These are phyloP conservation scores for Phytophthora fragariae DNA, from an alignment of 352 stramenopile species.

Conservation along the genomic window DNA sequence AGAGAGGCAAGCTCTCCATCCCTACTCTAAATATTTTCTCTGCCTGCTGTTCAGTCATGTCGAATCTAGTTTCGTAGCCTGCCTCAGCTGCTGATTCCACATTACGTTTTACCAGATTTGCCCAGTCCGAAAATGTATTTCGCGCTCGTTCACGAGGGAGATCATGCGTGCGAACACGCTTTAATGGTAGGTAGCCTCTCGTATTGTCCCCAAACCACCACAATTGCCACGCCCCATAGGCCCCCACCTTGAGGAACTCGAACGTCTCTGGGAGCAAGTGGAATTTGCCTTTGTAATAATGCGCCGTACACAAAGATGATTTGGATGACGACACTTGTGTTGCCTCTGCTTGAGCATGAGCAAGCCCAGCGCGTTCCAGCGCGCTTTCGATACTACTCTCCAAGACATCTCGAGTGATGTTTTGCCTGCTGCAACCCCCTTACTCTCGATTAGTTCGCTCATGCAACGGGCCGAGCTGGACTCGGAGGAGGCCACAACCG, in stretches of 20 bases:
- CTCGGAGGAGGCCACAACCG: too few relatives aligned
- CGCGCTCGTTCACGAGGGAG: too few relatives aligned
- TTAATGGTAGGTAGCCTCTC: too few relatives aligned
- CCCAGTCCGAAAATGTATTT: too few relatives aligned
- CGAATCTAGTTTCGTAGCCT: not conserved
- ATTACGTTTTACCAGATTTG: not conserved
- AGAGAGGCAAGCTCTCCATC: slow-evolving; percentile 1
- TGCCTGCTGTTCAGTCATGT: slow-evolving; percentile 6
- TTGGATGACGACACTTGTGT: not conserved
- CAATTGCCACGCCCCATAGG: slow-evolving; percentile 5
- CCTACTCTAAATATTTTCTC: not conserved
- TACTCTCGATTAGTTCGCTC: not conserved
- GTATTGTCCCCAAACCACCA: slow-evolving; percentile 14
- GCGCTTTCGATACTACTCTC: slow-evolving; percentile 1
- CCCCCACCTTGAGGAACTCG: not conserved
- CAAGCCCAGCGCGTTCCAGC: not conserved
- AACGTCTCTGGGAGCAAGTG: slow-evolving; percentile 12
- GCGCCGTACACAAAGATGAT: not conserved
- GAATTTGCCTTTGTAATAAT: slow-evolving; percentile 18
- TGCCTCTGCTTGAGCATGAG: not conserved
- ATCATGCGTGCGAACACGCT: too few relatives aligned
- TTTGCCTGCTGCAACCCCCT: slow-evolving; percentile 11
- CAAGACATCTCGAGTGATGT: slow-evolving; percentile 12
- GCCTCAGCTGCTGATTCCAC: not conserved
- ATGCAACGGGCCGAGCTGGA: not conserved